Evolutionary conservation across 768 basidiomycete species (phyloP).

Genomic region (Tulasnella calospora): DNA sequence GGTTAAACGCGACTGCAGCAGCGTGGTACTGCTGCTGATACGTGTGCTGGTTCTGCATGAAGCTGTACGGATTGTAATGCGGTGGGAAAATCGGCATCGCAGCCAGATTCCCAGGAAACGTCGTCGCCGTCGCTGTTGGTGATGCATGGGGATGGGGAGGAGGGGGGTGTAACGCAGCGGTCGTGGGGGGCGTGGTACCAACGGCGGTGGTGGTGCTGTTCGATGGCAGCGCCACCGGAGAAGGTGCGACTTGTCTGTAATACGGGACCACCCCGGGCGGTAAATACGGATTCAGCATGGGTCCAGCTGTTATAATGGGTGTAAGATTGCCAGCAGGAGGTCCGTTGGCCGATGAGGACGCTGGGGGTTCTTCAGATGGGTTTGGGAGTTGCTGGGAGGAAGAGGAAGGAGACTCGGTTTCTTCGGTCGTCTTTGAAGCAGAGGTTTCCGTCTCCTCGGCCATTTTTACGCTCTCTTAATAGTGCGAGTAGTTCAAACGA

Average conservation of each 20-base stretch:
- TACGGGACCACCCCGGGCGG: not conserved
- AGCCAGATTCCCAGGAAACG: not conserved
- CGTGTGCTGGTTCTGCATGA: conserved; percentile 2
- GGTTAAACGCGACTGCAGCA: not conserved
- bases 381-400: not conserved
- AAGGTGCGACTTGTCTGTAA: not conserved
- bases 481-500: not conserved
- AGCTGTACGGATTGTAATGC: conserved; percentile 1
- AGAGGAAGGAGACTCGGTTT: not conserved
- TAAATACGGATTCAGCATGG: not conserved
- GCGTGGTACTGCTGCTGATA: conserved; percentile 7
- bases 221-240: conserved; percentile 4
- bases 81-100: not conserved
- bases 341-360: not conserved
- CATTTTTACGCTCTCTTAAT: not conserved
- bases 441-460: not conserved
- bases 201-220: conserved; percentile 2
- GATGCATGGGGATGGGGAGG: not conserved
- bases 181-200: not conserved
- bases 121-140: not conserved
- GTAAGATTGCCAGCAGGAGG: not conserved
- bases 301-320: not conserved
- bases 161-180: not conserved
- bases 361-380: not conserved
- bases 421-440: not conserved